These are phyloP conservation scores for Pseudopyrenochaeta lycopersici DNA, from an alignment of 2,329 filamentous ascomycete species.

Conservation along the genomic window DNA sequence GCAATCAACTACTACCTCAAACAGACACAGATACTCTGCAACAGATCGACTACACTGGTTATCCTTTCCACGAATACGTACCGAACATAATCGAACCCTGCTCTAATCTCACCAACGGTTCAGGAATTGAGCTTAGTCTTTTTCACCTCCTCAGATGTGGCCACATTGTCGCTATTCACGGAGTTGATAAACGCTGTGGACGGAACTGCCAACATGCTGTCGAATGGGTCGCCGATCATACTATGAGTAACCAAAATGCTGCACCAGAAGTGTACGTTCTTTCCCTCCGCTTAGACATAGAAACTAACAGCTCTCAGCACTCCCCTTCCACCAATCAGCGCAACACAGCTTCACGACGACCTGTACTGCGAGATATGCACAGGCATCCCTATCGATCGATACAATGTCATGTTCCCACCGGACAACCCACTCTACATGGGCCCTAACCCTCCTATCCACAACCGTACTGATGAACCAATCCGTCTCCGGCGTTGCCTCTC, in stretches of 20 bases:
- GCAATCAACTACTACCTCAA: background rate
- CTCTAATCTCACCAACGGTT: background rate
- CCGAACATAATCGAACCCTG: slow-evolving; percentile 5
- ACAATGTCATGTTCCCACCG: slow-evolving; percentile 3
- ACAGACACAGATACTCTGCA: background rate
- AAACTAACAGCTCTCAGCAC: background rate
- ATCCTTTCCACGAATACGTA: background rate
- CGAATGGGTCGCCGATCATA: background rate
- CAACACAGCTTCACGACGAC: slow-evolving; percentile 3
- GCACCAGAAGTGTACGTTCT: no score
- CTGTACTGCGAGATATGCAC: slow-evolving; percentile 28
- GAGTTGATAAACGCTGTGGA: slow-evolving; percentile 15
- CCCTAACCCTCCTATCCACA: background rate
- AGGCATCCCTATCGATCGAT: slow-evolving; percentile 21
- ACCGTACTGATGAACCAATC: no score
- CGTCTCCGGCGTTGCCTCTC: slow-evolving; percentile 15
- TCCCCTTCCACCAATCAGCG: background rate
- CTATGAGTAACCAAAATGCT: no score
- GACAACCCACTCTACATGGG: background rate
- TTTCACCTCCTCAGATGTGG: slow-evolving; percentile 30
- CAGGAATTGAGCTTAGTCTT: background rate
- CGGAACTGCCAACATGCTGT: slow-evolving; percentile 20
- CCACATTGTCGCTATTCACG: slow-evolving; percentile 21
- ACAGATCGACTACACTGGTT: background rate
- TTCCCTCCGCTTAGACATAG: no score